Base-by-base conservation (phyloP, 257 asterid species). In the Solanum bulbocastanum region DNA sequence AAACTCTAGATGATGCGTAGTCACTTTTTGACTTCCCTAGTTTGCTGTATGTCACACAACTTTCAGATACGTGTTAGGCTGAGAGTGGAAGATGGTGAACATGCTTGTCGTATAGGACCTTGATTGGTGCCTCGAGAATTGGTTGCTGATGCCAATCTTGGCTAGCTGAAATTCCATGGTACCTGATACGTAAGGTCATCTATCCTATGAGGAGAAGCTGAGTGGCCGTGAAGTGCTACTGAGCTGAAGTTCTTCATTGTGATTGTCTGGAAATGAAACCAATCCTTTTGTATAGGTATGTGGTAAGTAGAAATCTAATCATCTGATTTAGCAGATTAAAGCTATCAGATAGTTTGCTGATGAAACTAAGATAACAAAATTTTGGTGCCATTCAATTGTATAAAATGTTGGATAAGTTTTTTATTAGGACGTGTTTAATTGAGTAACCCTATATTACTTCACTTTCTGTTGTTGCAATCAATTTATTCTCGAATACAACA, bases 1-100 rank as follows among this genome's bases (percentile, higher is more conserved):
- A 87, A 84, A 87, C 83, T 92, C 96, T 52, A 95, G 99, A 91
- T 96, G 91, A 94, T 91, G 89, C 66, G 35, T 72, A 83, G 84
- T 88, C 56, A 15, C 40, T 68, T 10, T 37, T 73, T 36, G 36
- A 73, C 84, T 58, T 86, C 84, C 83, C 58, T 75, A 36, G 81
- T 73, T 73, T 71, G 46, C 72, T 27, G 44, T 30, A 73, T 72
- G 39, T 11, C 62, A 23, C 69, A 71, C 68, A 46, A 22, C 69
- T 71, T 72, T 49, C 84, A 73, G 62, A 76, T 27, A 30, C 16
- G 9, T 4, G 46, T 69, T 69, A 33, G 83, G 42, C 65, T 58
- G n/a, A 33, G 36, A 72, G 83, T 11, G 25, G 88, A 86, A 72
- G 83, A 72, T 72, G 36, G 58, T 71, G 30, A 71, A 30, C 52